These are phyloP conservation scores for Penicillium sp. DNA, from an alignment of 2,329 filamentous ascomycete genomes.

Conservation along the genomic window DNA sequence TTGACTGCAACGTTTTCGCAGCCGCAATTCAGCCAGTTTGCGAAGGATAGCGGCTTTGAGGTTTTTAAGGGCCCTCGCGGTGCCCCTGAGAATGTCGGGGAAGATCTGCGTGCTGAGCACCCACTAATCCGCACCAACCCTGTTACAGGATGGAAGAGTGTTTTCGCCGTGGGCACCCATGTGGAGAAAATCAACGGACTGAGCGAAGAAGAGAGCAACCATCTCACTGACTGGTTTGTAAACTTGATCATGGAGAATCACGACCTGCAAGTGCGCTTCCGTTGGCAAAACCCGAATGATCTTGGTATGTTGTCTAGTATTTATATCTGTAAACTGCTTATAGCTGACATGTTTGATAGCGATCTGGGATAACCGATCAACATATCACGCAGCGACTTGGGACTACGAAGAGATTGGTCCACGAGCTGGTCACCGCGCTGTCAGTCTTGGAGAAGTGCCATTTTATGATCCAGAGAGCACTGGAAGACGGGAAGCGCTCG, in stretches of 20 bases:
- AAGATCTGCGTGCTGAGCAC: conserved; percentile 55
- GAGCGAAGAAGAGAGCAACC: conserved; percentile 29
- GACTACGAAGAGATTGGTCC: conserved; percentile 55
- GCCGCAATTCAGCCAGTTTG: conserved; percentile 55
- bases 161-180: conserved; percentile 48
- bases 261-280: conserved; percentile 38
- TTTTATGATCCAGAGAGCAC: too few species aligned
- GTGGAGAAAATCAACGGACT: conserved; percentile 30
- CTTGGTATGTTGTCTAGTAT: conserved; percentile 19
- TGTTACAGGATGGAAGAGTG: conserved; percentile 66
- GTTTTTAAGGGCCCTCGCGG: conserved; percentile 54
- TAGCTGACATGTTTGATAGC: conserved; percentile 33
- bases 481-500: too few species aligned
- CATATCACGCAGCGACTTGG: conserved; percentile 58
- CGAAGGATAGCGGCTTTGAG: conserved; percentile 31
- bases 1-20: conserved; percentile 61
- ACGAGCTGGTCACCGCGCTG: conserved; percentile 53
- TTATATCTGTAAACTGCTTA: background rate
- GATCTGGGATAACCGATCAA: conserved; percentile 62
- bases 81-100: conserved; percentile 59
- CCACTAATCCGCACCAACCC: conserved; percentile 66
- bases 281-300: conserved; percentile 44
- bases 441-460: conserved; percentile 50
- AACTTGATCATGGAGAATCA: conserved; percentile 41
- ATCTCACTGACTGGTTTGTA: conserved; percentile 34